Evolutionary conservation across 345 rosid species (phyloP).

Genomic region (Erodium maritimum): DNA sequence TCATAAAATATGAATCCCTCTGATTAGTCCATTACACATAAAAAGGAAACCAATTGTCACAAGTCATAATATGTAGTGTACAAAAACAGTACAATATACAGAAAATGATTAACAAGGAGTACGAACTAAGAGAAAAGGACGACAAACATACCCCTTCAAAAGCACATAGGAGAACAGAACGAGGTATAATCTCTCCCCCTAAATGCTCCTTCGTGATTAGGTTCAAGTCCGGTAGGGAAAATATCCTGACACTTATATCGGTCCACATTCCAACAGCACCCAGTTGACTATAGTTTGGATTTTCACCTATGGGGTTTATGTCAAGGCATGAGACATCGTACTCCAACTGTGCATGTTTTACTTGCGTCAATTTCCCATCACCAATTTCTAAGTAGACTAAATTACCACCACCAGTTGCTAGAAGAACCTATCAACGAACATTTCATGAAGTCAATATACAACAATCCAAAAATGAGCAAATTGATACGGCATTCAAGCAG

Average conservation of each 20-base stretch:
- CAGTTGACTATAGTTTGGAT: slow-evolving; percentile 58
- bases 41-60: neutral
- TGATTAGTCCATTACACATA: neutral
- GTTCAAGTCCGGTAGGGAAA: slow-evolving; percentile 71
- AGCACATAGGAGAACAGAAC: slow-evolving; percentile 81
- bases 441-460: neutral
- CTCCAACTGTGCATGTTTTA: slow-evolving; percentile 61
- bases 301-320: slow-evolving; percentile 78
- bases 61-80: neutral
- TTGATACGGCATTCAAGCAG: neutral
- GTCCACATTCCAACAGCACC: slow-evolving; percentile 99
- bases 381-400: slow-evolving; percentile 88
- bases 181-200: slow-evolving; percentile 96
- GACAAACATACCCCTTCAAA: slow-evolving; percentile 78
- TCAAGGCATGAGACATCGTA: slow-evolving; percentile 91
- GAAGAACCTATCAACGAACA: slow-evolving; percentile 46
- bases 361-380: slow-evolving; percentile 58
- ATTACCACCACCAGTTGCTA: slow-evolving; percentile 96
- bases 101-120: neutral
- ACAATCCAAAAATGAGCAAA: neutral
- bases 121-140: slow-evolving; percentile 1
- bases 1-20: neutral
- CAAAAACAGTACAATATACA: slow-evolving; percentile 1
- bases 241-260: slow-evolving; percentile 72
- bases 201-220: slow-evolving; percentile 68